Evolutionary conservation across 805 yeast species (phyloP), one percentile per base, ranked within the genome.

Genomic region (Schwanniomyces sp.): DNA sequence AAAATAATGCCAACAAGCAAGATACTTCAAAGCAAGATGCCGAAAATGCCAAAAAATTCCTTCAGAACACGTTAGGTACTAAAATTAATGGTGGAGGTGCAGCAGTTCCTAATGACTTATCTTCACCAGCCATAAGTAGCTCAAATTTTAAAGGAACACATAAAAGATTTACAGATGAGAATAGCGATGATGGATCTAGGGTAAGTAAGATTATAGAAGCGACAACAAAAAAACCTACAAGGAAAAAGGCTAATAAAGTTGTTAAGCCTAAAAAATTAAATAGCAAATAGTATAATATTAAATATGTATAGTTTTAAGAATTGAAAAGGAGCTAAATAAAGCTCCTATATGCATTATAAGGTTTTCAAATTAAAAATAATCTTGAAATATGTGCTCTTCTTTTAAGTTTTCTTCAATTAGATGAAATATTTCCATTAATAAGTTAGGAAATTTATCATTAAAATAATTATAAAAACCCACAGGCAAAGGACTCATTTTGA

Each of bases 381-480:
- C 74, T 36, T 55, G 55, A 50, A 88, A 77, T 21, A 79, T 75
- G 47, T 81, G 87, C 56, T 91, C 96, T 21, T 80, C 76, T n/a
- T 67, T 69, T 53, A 90, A 64, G 50, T 83, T 74, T 43, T 73
- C 72, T 47, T 73, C 73, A 26, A 86, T 83, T 52, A 88, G 74
- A 44, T 72, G 71, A 67, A 89, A 91, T 7, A 86, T 80, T 56
- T 81, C 85, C 83, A 92, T 80, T 57, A 94, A 66, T 56, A 94
- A 65, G 45, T 77, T 74, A 1, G 99, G 99, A 61, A 92, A 94
- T 59, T 82, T 79, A 26, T 64, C 59, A 40, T 82, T 81, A 66
- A 90, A 94, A 63, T 88, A 94, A 39, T 72, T 66, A 64, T 89
- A 87, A 62, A 88, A 94, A 0, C 96, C 97, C 43, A 82, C 81